phyloP scores from a whole-genome alignment of 2,329 filamentous ascomycete genomes.

The Xylariaceae sp. region DNA sequence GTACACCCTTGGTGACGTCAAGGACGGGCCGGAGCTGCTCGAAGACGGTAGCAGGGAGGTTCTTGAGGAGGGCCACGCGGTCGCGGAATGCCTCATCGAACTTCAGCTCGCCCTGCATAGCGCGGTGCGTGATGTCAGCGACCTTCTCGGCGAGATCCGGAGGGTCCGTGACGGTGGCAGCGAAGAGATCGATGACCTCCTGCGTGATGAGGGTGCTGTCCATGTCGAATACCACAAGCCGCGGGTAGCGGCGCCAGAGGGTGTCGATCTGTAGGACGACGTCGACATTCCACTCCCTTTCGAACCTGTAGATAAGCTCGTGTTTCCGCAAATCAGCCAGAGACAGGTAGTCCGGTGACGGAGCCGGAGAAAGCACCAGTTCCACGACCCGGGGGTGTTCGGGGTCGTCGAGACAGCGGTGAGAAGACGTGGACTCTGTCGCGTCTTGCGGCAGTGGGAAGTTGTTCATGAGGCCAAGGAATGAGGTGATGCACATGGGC shows the following conservation, averaged over 20 bases:
- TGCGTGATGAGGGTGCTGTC: slow-evolving; percentile 96
- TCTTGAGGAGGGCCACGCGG: slow-evolving; percentile 73
- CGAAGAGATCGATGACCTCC: slow-evolving; percentile 95
- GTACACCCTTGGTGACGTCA: slow-evolving; percentile 75
- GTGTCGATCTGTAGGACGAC: slow-evolving; percentile 70
- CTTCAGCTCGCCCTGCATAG: slow-evolving; percentile 94
- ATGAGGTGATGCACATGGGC: slow-evolving; percentile 59
- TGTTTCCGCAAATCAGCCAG: slow-evolving; percentile 69
- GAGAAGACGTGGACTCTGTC: slow-evolving; percentile 53
- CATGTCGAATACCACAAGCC: slow-evolving; percentile 96
- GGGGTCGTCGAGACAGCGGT: slow-evolving; percentile 58
- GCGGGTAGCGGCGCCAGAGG: slow-evolving; percentile 71
- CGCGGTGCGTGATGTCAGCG: slow-evolving; percentile 81
- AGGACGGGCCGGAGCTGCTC: slow-evolving; percentile 69
- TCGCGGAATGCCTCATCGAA: slow-evolving; percentile 80
- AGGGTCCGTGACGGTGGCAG: slow-evolving; percentile 64
- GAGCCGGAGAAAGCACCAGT: slow-evolving; percentile 56
- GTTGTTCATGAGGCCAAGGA: slow-evolving; percentile 60
- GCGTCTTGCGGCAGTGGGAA: slow-evolving; percentile 51
- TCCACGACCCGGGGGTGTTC: slow-evolving; percentile 61
- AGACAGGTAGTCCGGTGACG: slow-evolving; percentile 57
- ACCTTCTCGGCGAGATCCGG: slow-evolving; percentile 74
- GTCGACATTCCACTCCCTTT: slow-evolving; percentile 85
- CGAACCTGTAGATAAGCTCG: slow-evolving; percentile 76
- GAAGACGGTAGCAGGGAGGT: slow-evolving; percentile 73